These are phyloP conservation scores for Penicillium glabrum DNA, from an alignment of 2,329 filamentous ascomycete species.

Conservation along the genomic window DNA sequence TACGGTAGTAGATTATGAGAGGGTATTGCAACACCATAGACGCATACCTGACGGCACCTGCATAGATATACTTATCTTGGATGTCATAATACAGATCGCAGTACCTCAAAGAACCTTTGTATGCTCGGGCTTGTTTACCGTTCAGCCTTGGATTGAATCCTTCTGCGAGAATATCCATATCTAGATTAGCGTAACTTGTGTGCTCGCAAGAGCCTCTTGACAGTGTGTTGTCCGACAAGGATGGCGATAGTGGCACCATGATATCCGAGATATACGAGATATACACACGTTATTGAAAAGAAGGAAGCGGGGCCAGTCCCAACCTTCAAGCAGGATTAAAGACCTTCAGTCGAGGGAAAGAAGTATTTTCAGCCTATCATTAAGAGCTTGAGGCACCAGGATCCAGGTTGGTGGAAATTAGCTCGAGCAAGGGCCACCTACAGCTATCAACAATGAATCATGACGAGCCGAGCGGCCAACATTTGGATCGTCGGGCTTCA, in stretches of 20 bases:
- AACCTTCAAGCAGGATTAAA: not conserved
- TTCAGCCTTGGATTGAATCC: not conserved
- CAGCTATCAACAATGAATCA: not conserved
- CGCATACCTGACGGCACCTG: no score
- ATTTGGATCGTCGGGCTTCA: not conserved
- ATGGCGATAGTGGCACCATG: not conserved
- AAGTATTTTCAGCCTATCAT: slow-evolving; percentile 10
- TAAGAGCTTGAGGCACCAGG: slow-evolving; percentile 5
- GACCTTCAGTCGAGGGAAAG: not conserved
- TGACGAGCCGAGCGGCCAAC: not conserved
- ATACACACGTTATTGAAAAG: not conserved
- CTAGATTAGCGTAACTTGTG: not conserved
- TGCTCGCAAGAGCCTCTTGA: not conserved
- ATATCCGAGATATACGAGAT: not conserved
- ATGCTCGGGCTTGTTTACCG: not conserved
- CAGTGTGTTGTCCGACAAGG: not conserved
- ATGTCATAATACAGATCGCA: not conserved
- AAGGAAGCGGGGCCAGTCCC: not conserved
- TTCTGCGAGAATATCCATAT: not conserved
- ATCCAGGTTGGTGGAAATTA: slow-evolving; percentile 10
- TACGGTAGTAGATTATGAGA: no score
- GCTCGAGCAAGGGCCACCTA: not conserved
- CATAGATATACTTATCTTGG: not conserved
- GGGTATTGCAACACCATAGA: no score
- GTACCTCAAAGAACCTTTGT: not conserved